Percentiles rank a stretch among this genome's conserved stretches.
Evolutionary conservation across 2,329 filamentous ascomycete species (phyloP).

Genomic region (Arachnopeziza araneosa): DNA sequence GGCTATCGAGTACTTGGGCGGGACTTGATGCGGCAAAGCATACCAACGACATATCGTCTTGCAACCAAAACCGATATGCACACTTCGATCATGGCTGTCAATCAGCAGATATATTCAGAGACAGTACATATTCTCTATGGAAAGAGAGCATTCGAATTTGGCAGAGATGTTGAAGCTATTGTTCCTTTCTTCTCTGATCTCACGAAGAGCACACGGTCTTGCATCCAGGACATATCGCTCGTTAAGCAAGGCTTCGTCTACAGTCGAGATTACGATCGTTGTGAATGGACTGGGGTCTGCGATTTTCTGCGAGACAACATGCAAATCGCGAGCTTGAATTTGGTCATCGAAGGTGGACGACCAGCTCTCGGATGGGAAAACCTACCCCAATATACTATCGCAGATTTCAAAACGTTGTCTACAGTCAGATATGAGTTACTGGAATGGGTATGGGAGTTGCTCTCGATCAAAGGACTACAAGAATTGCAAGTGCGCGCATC

Average conservation of each 20-base stretch:
- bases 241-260: constrained; percentile 51
- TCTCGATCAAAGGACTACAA: constrained; percentile 42
- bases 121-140: constrained; percentile 51
- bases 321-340: constrained; percentile 38
- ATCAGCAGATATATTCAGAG: constrained; percentile 47
- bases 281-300: constrained; percentile 50
- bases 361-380: constrained; percentile 44
- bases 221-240: constrained; percentile 46
- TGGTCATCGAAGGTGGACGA: constrained; percentile 51
- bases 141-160: constrained; percentile 53
- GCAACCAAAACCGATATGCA: constrained; percentile 38
- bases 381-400: constrained; percentile 39
- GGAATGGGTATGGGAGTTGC: constrained; percentile 53
- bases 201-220: constrained; percentile 40
- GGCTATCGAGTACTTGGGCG: constrained; percentile 39
- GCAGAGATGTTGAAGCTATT: constrained; percentile 53
- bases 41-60: constrained; percentile 51
- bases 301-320: constrained; percentile 38
- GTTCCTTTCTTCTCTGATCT: constrained; percentile 55
- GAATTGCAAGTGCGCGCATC: constrained; percentile 48
- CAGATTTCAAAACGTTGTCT: constrained; percentile 43
- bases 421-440: constrained; percentile 42
- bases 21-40: constrained; percentile 36
- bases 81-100: constrained; percentile 41
- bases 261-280: constrained; percentile 48